Evolutionary conservation across 2,329 filamentous ascomycete genomes (phyloP).

Genomic region (Fusarium duplospermum): DNA sequence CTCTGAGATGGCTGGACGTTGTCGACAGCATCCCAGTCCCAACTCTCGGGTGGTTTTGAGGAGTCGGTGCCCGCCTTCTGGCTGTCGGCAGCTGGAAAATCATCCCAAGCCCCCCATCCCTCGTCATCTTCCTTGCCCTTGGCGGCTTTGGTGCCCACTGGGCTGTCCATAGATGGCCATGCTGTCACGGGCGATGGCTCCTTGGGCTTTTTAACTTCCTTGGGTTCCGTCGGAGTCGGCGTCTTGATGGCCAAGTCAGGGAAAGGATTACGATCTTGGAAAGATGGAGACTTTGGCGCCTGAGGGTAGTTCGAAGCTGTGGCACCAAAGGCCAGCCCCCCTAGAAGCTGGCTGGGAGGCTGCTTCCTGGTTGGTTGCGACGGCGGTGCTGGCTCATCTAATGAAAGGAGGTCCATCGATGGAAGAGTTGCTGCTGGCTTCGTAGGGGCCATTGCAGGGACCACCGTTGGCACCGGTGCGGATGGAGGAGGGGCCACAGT

Average conservation of each 20-base stretch:
- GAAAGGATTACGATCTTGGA: constrained; percentile 65
- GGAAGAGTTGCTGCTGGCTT: constrained; percentile 36
- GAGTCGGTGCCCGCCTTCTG: constrained; percentile 31
- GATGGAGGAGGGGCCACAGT: constrained; percentile 48
- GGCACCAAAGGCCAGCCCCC: constrained; percentile 45
- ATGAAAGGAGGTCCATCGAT: constrained; percentile 56
- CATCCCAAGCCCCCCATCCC: constrained; percentile 65
- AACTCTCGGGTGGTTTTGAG: constrained; percentile 48
- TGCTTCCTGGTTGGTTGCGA: constrained; percentile 34
- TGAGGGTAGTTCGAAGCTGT: constrained; percentile 53
- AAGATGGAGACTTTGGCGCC: constrained; percentile 64
- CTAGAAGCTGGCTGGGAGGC: constrained; percentile 48
- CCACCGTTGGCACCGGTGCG: background rate
- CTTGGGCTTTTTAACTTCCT: constrained; percentile 49
- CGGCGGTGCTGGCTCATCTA: constrained; percentile 48
- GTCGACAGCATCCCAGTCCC: constrained; percentile 64
- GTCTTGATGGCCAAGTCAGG: constrained; percentile 61
- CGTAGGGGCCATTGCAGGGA: constrained; percentile 28
- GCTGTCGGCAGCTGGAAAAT: constrained; percentile 48
- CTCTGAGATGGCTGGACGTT: constrained; percentile 40
- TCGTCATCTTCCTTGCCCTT: constrained; percentile 50
- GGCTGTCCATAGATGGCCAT: constrained; percentile 56
- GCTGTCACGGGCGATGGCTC: constrained; percentile 57
- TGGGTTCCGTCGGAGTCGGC: constrained; percentile 49
- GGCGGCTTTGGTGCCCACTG: constrained; percentile 15